These are phyloP conservation scores for Hexamita inflata DNA, from an alignment of 208 protist genomes.

Conservation along the genomic window DNA sequence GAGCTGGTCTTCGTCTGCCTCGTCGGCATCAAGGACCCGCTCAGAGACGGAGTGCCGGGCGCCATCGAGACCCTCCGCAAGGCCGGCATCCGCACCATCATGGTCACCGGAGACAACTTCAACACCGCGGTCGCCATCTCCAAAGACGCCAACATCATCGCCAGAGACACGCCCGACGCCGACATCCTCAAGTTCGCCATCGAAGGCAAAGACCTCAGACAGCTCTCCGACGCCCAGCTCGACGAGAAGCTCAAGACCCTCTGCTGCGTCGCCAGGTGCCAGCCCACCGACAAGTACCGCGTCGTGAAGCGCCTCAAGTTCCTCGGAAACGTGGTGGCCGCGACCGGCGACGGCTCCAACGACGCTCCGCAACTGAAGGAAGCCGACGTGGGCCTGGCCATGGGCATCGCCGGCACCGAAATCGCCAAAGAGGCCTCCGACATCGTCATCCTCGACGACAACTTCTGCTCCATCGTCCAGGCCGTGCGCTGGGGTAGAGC, in stretches of 20 bases:
- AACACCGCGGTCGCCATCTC: slow-evolving; percentile 57
- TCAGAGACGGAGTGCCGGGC: neutral
- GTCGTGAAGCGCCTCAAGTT: slow-evolving; percentile 19
- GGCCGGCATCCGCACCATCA: slow-evolving; percentile 63
- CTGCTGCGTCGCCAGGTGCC: slow-evolving; percentile 51
- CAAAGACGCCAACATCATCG: slow-evolving; percentile 51
- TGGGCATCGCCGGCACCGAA: slow-evolving; percentile 78
- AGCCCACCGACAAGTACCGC: slow-evolving; percentile 35
- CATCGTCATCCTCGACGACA: slow-evolving; percentile 83
- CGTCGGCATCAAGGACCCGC: slow-evolving; percentile 27
- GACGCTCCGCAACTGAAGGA: slow-evolving; percentile 76
- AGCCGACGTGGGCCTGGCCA: slow-evolving; percentile 84
- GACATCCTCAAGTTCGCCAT: slow-evolving; percentile 47
- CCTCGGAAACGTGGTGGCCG: slow-evolving; percentile 33
- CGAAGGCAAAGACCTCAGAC: slow-evolving; percentile 56
- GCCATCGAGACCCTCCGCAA: slow-evolving; percentile 39
- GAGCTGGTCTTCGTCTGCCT: slow-evolving; percentile 19
- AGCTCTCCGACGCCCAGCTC: slow-evolving; percentile 55
- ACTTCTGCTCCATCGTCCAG: slow-evolving; percentile 85
- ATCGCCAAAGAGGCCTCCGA: slow-evolving; percentile 69
- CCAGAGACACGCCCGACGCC: slow-evolving; percentile 58
- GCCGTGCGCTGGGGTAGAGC: slow-evolving; percentile 84
- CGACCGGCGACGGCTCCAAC: slow-evolving; percentile 56
- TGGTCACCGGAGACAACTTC: slow-evolving; percentile 68
- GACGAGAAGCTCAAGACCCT: slow-evolving; percentile 50